phyloP scores from a whole-genome alignment of 2,329 filamentous ascomycete species.

The Fusarium nelsonii region DNA sequence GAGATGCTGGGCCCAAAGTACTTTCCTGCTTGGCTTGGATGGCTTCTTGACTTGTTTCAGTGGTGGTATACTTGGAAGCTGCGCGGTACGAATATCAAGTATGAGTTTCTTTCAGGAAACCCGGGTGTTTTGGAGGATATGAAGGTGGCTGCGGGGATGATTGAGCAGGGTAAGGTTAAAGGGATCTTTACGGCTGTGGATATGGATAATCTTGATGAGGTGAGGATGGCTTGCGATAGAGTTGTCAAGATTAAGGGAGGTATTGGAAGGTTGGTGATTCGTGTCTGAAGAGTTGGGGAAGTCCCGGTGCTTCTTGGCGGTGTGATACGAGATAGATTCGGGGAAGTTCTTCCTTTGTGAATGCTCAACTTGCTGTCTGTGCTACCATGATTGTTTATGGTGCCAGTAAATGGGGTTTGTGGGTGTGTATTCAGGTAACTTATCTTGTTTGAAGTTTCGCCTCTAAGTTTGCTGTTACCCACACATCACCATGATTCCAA shows the following conservation, averaged over 20 bases:
- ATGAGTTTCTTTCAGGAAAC: constrained; percentile 61
- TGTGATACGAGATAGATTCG: neutral
- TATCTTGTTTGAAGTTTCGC: too few species aligned
- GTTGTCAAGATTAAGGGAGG: constrained; percentile 50
- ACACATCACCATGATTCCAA: neutral
- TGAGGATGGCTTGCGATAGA: constrained; percentile 57
- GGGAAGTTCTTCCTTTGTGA: accelerated
- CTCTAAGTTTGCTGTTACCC: neutral
- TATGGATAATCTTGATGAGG: constrained; percentile 58
- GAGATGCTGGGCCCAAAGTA: constrained; percentile 50
- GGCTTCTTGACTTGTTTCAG: constrained; percentile 53
- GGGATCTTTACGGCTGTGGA: constrained; percentile 57
- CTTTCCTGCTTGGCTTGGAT: constrained; percentile 56
- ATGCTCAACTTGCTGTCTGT: accelerated
- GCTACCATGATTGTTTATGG: neutral
- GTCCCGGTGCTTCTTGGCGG: too few species aligned
- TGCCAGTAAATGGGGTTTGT: too few species aligned
- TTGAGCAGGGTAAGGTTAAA: constrained; percentile 59
- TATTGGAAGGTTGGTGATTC: constrained; percentile 48
- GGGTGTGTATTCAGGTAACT: too few species aligned
- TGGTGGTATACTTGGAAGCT: constrained; percentile 58
- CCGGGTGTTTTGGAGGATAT: constrained; percentile 57
- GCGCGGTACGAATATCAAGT: constrained; percentile 59
- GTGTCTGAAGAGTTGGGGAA: constrained; percentile 19
- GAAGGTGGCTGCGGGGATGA: constrained; percentile 56